Base-by-base conservation (phyloP, 2,329 filamentous ascomycete genomes). In the Colletotrichum ledebouriae region DNA sequence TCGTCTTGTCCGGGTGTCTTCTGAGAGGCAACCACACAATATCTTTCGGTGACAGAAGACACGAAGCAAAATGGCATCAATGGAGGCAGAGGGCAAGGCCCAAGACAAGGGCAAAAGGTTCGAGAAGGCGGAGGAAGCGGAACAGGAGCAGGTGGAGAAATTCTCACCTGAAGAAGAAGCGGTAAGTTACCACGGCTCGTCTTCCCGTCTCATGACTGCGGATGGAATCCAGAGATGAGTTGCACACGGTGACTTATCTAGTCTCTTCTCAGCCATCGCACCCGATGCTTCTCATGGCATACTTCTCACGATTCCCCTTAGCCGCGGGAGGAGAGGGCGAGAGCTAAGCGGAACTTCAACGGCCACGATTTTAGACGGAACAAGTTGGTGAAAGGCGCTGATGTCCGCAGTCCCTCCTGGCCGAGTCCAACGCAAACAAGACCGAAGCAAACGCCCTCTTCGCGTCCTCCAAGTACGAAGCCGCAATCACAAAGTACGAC, bases 401-500 rank as follows among this genome's bases (percentile, higher is more conserved):
- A 37, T 33, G 12, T 4, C 13, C 71, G 67, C 69, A 93, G 90
- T 80, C 83, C 42, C 87, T 97, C 15, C 78, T 97, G 20, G 78
- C 83, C 57, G 89, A 95, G 78, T 93, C 93, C 3, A 90, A 92
- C 73, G 77, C 85, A 1, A 88, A 90, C 74, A 98, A 97, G 79
- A 76, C 86, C 2, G 85, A 89, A 63, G 95, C 94, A 13, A 98
- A 98, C 76, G 79, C 86, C 5, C 86, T 94, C n/a, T 98, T 98
- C 80, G 83, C 86, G 1, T 86, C 87, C 3, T 87, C 87, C 47
- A 87, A 90, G 70, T 96, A 92, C 79, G 87, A 90, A 63, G 89
- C 91, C 70, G 95, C 95, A 46, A 90, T 98, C 70, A 87, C 90
- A 72, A 91, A 87, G 69, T 98, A 98, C 80, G 91, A 94, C 74